These are phyloP conservation scores for Citrus sp. DNA, from an alignment of 345 rosid genomes.

Conservation along the genomic window DNA sequence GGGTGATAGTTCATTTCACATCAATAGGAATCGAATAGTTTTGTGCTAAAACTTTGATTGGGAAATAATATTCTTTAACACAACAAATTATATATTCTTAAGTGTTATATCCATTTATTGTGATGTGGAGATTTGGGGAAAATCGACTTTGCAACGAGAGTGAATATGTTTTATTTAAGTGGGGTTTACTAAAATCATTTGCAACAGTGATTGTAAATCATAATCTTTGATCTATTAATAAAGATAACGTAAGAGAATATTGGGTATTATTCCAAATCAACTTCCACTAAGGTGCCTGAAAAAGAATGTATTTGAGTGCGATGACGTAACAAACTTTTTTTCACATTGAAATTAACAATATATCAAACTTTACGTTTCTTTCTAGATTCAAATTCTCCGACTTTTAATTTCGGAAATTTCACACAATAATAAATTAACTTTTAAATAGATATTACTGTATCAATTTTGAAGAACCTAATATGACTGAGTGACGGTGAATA, in stretches of 20 bases:
- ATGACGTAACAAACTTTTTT: not conserved
- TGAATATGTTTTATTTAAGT: not conserved
- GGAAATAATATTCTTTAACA: slow-evolving; percentile 10
- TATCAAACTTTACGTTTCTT: not conserved
- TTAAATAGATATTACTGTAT: no score
- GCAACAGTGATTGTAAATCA: not conserved
- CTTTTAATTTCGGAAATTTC: no score
- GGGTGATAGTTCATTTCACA: not conserved
- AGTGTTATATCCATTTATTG: not conserved
- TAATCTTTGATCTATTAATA: not conserved
- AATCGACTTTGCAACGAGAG: not conserved
- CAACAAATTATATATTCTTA: not conserved
- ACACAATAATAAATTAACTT: no score
- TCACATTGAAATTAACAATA: not conserved
- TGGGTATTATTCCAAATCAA: not conserved
- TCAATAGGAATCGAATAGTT: not conserved
- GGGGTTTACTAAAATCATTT: not conserved
- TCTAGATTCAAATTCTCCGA: no score
- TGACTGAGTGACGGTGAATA: no score
- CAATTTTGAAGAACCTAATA: no score
- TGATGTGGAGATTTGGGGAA: not conserved
- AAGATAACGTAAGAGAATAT: not conserved
- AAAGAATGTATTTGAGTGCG: not conserved
- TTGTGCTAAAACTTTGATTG: not conserved
- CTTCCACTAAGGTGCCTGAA: not conserved